These are phyloP conservation scores for Clohesyomyces aquaticus DNA, from an alignment of 495 filamentous ascomycete genomes.

Conservation along the genomic window DNA sequence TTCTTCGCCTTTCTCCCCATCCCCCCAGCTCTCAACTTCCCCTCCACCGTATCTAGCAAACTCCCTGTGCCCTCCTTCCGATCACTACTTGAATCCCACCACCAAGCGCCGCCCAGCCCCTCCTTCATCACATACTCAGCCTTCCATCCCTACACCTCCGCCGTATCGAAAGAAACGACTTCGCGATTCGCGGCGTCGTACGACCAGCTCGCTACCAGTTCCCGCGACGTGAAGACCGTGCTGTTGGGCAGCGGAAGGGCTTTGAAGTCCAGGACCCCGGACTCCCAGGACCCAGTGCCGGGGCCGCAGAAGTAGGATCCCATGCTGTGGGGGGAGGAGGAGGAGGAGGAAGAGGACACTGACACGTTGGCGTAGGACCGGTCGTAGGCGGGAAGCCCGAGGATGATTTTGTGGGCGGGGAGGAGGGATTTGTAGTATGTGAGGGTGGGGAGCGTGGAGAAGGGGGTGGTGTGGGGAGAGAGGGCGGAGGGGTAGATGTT, in stretches of 20 bases:
- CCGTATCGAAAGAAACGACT: conserved; percentile 75
- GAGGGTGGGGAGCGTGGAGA: conserved; percentile 68
- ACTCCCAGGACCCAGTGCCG: conserved; percentile 68
- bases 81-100: conserved; percentile 85
- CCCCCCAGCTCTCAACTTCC: not conserved
- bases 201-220: conserved; percentile 65
- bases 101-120: conserved; percentile 78
- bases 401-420: conserved; percentile 66
- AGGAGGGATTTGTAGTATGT: conserved; percentile 69
- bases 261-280: conserved; percentile 75
- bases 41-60: conserved; percentile 8
- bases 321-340: no score
- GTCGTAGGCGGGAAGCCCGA: conserved; percentile 83
- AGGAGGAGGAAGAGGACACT: no score
- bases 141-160: conserved; percentile 61
- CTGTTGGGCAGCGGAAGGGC: conserved; percentile 57
- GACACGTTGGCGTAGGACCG: conserved; percentile 72
- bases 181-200: conserved; percentile 61
- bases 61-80: conserved; percentile 51
- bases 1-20: not conserved
- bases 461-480: conserved; percentile 64
- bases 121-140: conserved; percentile 62
- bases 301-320: conserved; percentile 68
- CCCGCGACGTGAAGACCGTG: conserved; percentile 51
- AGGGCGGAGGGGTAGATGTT: conserved; percentile 64